Base-by-base conservation (phyloP, 345 rosid species). In the Gossypium anomalum region DNA sequence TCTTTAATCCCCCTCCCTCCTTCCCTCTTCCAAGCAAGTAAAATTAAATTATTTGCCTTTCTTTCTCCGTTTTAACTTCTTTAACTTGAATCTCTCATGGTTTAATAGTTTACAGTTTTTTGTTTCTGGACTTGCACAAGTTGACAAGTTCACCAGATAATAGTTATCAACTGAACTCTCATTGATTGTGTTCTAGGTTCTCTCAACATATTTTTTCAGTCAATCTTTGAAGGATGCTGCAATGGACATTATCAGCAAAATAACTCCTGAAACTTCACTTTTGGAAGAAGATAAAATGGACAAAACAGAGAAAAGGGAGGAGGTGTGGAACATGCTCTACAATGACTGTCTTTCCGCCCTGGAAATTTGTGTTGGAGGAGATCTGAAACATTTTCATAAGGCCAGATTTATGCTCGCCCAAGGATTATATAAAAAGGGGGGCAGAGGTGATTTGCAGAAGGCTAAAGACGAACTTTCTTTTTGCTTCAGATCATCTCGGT, bases 381-480 rank as follows among this genome's bases (percentile, higher is more conserved):
- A 94, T 84, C 94, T 94, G 70, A 92, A 92, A 84, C 98, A 94
- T 81, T 94, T 94, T 82, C 98, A 94, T 75, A 94, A 91, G 88
- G 98, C 97, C 27, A 92, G 98, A 85, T 90, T 88, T 79, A 92
- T 90, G 91, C 98, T 94, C 77, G 91, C 99, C 53, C 94, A 88
- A 80, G 97, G 95, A 71, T 82, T 92, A 74, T 91, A 91, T 74
- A 89, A 76, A 82, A 89, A 91, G 84, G 93, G 89, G 61, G 82
- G 83, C 75, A 79, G 64, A 74, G 87, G 92, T 80, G 98, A 93
- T 86, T 73, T 91, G 83, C 98, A 87, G 86, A 91, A 84, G 83
- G 95, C 98, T 76, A 93, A 91, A 83, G 98, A 94, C 41, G 98
- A 90, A 78, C 94, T 95, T 71, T 87, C 98, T 48, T 95, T 95